These are phyloP conservation scores for Chaetomiaceae sp. DNA, from an alignment of 2,329 filamentous ascomycete species.

Conservation along the genomic window DNA sequence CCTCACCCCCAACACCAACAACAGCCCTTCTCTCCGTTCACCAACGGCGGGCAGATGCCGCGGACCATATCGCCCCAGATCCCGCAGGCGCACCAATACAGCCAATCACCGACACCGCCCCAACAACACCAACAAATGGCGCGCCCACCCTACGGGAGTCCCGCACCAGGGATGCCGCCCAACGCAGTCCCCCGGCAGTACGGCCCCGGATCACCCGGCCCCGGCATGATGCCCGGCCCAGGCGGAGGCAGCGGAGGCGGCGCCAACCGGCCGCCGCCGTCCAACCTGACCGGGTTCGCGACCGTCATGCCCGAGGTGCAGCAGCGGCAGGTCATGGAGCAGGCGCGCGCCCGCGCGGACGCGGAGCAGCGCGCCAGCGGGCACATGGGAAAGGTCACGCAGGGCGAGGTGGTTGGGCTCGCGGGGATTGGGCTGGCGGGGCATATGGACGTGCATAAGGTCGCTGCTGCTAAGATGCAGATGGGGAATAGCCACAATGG, in stretches of 20 bases:
- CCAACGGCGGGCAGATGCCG: constrained; percentile 41
- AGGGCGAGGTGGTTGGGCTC: constrained; percentile 41
- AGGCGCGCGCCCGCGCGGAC: constrained; percentile 44
- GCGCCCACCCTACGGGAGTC: constrained; percentile 27
- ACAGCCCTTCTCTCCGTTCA: constrained; percentile 34
- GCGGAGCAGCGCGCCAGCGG: constrained; percentile 33
- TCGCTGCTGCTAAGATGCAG: constrained; percentile 35
- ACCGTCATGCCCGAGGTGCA: constrained; percentile 47
- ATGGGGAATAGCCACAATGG: constrained; percentile 29
- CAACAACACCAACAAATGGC: constrained; percentile 29
- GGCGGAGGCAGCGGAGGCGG: too few species aligned
- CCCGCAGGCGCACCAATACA: constrained; percentile 34
- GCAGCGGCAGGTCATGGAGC: constrained; percentile 47
- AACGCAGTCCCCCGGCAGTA: constrained; percentile 31
- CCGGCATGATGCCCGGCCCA: constrained; percentile 30
- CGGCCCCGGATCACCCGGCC: constrained; percentile 27
- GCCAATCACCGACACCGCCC: constrained; percentile 34
- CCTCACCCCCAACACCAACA: constrained; percentile 33
- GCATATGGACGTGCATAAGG: constrained; percentile 33
- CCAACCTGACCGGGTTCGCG: constrained; percentile 42
- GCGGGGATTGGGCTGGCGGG: constrained; percentile 36
- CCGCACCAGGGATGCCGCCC: constrained; percentile 27
- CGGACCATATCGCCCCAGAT: constrained; percentile 44
- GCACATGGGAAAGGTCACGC: constrained; percentile 37
- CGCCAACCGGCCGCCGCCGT: constrained; percentile 15